Conservation (phyloP, 2,329 filamentous ascomycete species). For the Zasmidium angulare region DNA sequence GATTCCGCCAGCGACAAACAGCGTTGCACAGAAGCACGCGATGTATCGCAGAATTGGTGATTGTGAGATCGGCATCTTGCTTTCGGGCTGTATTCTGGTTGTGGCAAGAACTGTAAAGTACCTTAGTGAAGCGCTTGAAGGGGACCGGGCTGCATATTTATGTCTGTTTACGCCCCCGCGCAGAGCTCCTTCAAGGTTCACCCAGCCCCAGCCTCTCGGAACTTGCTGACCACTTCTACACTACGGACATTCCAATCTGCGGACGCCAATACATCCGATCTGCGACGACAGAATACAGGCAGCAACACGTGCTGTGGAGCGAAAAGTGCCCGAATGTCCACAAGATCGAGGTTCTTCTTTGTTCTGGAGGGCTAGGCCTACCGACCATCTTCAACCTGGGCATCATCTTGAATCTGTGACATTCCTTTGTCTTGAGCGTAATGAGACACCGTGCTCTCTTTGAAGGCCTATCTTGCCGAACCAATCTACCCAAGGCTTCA, state of each 20-base stretch:
- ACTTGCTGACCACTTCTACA: background rate
- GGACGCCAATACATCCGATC: background rate
- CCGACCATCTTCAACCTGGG: background rate
- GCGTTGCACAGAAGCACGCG: conserved; percentile 25
- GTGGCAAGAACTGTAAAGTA: no score
- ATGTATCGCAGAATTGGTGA: conserved; percentile 5
- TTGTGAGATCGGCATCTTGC: conserved; percentile 9
- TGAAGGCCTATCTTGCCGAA: background rate
- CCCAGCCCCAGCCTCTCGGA: background rate
- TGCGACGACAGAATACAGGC: background rate
- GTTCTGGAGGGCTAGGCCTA: background rate
- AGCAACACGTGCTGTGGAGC: background rate
- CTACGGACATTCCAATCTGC: background rate
- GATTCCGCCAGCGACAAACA: conserved; percentile 40
- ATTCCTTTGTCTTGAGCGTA: background rate
- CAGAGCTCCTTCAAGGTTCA: background rate
- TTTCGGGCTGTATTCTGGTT: no score
- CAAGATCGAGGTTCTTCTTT: background rate
- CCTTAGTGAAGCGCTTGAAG: no score
- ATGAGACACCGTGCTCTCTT: background rate
- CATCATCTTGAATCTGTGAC: background rate
- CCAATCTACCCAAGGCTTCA: background rate
- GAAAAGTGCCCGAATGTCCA: background rate
- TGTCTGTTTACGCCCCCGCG: background rate
- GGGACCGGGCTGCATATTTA: background rate